phyloP scores from a whole-genome alignment of 1,284 basidiomycete genomes.

The Lignosus rhinocerotis region DNA sequence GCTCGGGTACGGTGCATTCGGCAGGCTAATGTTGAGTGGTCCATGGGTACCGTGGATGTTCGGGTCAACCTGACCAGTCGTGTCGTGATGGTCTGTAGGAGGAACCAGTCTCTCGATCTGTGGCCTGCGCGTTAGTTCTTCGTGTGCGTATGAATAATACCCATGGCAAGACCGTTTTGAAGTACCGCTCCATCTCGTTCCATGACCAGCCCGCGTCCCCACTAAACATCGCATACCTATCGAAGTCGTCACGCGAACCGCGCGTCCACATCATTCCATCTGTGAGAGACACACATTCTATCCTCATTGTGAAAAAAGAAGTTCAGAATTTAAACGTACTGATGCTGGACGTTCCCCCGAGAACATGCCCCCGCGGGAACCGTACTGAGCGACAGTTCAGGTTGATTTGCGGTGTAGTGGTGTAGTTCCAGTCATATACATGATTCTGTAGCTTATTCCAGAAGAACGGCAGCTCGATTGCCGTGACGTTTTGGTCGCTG shows the following conservation, averaged over 20 bases:
- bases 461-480: conserved; percentile 28
- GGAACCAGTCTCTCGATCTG: conserved; percentile 22
- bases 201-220: conserved; percentile 30
- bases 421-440: conserved; percentile 28
- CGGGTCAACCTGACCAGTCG: conserved; percentile 15
- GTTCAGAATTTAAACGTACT: conserved; percentile 15
- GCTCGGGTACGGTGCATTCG: conserved; percentile 32
- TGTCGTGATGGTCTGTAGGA: conserved; percentile 21
- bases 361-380: conserved; percentile 27
- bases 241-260: neutral
- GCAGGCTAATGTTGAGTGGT: conserved; percentile 35
- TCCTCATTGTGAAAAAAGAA: neutral
- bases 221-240: conserved; percentile 1
- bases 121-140: neutral
- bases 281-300: neutral
- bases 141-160: too few relatives aligned
- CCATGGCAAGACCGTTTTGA: neutral
- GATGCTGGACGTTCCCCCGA: conserved; percentile 29
- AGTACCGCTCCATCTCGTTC: conserved; percentile 16
- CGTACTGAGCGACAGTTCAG: conserved; percentile 28
- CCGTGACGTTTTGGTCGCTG: conserved; percentile 28
- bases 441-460: conserved; percentile 19
- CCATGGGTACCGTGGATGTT: conserved; percentile 28
- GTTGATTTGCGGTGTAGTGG: conserved; percentile 23
- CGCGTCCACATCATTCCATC: neutral